Conservation (phyloP, 345 rosid genomes). For the Gossypium mustelinum region DNA sequence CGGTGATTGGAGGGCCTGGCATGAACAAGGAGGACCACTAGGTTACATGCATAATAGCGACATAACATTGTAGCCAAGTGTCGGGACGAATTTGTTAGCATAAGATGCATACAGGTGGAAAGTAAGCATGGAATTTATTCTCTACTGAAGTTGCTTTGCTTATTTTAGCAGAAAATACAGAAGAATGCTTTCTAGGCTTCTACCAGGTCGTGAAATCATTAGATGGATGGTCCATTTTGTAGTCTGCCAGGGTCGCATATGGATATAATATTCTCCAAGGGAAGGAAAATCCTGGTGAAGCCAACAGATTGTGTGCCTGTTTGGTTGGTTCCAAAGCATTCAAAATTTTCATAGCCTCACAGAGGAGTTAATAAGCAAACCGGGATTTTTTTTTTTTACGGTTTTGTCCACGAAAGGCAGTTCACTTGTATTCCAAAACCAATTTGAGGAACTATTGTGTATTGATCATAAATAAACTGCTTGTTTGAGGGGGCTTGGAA, state of each 20-base stretch:
- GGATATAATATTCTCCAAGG: conserved; percentile 7
- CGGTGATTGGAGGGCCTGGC: neutral
- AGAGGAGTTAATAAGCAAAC: too few relatives aligned
- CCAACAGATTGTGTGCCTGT: neutral
- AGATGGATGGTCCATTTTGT: neutral
- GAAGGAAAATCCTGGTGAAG: neutral
- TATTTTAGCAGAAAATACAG: neutral
- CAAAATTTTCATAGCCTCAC: too few relatives aligned
- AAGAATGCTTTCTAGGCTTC: neutral
- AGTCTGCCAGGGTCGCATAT: neutral
- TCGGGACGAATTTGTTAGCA: neutral
- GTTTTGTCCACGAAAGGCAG: too few relatives aligned
- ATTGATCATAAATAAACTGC: neutral
- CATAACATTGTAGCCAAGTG: conserved; percentile 6
- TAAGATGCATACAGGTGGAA: conserved; percentile 10
- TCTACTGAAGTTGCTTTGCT: neutral
- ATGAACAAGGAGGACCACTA: neutral
- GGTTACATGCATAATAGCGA: neutral
- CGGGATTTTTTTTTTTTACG: too few relatives aligned
- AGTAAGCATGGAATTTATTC: conserved; percentile 11
- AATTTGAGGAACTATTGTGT: neutral
- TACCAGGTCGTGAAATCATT: neutral
- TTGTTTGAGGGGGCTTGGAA: neutral
- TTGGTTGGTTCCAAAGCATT: too few relatives aligned
- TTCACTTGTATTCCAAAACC: too few relatives aligned